A percentile compares a stretch with the other conserved stretches of the same genome.
These are phyloP conservation scores for Ocimum tenuiflorum DNA, from an alignment of 257 asterid genomes.

Conservation along the genomic window DNA sequence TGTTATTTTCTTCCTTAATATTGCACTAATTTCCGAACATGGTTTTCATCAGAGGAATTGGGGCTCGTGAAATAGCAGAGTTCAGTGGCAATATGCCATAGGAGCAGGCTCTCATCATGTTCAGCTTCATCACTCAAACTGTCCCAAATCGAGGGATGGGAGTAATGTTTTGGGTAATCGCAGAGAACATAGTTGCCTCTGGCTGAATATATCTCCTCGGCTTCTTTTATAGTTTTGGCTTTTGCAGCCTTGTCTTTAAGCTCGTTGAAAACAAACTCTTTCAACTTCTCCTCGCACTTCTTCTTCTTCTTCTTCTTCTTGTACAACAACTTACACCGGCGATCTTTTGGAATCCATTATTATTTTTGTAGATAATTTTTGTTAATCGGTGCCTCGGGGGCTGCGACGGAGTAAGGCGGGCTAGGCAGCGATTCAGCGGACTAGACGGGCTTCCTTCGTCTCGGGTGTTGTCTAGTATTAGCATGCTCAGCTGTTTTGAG, in stretches of 20 bases:
- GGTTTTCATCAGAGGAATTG: not conserved
- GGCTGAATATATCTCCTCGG: not conserved
- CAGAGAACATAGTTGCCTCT: constrained; percentile 4
- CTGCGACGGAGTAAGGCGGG: too few species aligned
- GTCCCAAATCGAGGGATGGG: not conserved
- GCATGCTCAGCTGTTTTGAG: constrained; percentile 34
- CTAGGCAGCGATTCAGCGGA: too few species aligned
- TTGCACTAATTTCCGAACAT: too few species aligned
- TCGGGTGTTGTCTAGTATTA: constrained; percentile 32
- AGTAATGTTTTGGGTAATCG: not conserved
- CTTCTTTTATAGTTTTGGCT: not conserved
- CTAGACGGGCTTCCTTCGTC: constrained; percentile 50
- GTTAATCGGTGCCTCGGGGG: too few species aligned
- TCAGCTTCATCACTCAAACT: not conserved
- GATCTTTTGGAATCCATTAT: too few species aligned
- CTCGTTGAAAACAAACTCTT: not conserved
- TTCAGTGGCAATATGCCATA: constrained; percentile 25
- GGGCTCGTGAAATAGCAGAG: not conserved
- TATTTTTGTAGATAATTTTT: too few species aligned
- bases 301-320: not conserved
- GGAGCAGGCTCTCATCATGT: constrained; percentile 4
- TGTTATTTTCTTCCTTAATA: too few species aligned
- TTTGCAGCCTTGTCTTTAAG: not conserved
- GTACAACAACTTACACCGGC: too few species aligned
- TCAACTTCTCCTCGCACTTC: not conserved